Conservation (phyloP, 768 basidiomycete genomes). For the Pleurotus eryngii region DNA sequence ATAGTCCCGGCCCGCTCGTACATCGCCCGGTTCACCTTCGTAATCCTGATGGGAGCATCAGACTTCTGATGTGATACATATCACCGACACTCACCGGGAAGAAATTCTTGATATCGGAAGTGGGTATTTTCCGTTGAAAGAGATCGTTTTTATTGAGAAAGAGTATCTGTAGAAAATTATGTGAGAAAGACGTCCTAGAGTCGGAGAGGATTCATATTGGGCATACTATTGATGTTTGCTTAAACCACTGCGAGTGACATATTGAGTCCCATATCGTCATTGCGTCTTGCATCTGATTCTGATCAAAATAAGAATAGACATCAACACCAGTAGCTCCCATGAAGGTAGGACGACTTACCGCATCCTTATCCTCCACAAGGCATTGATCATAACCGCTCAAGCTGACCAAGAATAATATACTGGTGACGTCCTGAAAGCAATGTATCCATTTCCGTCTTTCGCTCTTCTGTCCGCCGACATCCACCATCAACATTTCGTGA, state of each 20-base stretch:
- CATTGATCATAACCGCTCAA: conserved; percentile 94
- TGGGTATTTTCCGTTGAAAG: conserved; percentile 78
- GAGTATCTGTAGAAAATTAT: conserved; percentile 58
- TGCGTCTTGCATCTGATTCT: conserved; percentile 99
- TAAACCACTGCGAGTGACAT: conserved; percentile 97
- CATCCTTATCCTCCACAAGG: conserved; percentile 88
- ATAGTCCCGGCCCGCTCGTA: conserved; percentile 79
- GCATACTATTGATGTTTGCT: conserved; percentile 85
- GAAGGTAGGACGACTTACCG: conserved; percentile 46
- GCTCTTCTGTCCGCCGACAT: conserved; percentile 92
- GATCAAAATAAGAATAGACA: background rate
- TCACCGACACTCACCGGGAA: conserved; percentile 61
- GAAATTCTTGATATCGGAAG: conserved; percentile 83
- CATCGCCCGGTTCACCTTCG: conserved; percentile 73
- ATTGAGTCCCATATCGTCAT: conserved; percentile 99
- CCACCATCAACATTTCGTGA: conserved; percentile 89
- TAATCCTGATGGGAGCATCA: conserved; percentile 56
- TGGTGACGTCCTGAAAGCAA: conserved; percentile 92
- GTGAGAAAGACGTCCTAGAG: conserved; percentile 1
- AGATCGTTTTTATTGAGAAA: conserved; percentile 96
- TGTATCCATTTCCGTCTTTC: conserved; percentile 94
- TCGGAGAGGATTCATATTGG: background rate
- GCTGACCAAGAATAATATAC: conserved; percentile 88
- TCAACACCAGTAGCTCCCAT: no score
- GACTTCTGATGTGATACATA: background rate